Evolutionary conservation across 257 asterid species (phyloP), one percentile per base, ranked within the genome.

Genomic region (Scutellaria galericulata): DNA sequence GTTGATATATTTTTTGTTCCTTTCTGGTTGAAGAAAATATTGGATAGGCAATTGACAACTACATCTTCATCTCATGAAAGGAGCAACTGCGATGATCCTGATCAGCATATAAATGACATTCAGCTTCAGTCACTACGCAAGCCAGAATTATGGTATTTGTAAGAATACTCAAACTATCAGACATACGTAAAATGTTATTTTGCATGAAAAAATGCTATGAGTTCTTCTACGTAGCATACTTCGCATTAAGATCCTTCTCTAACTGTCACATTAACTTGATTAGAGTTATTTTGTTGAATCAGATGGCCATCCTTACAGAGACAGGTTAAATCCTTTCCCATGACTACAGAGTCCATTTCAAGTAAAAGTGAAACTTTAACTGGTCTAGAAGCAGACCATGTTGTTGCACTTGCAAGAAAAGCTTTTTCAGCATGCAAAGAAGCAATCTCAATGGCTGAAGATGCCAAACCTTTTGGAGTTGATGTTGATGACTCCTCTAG

Each of bases 121-220:
- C 85, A 78, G 70, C 54, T 62, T 52, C 89, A 82, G 82, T 74
- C 84, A 66, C 84, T 78, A 76, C 84, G 42, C 54, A 77, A 68
- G 80, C 90, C 92, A 76, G 90, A 83, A 68, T 81, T 83, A 66
- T 87, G 93, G 88, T 83, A 88, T 83, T 84, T 78, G 98, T 93
- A 93, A 90, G 97, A 90, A 80, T 78, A 63, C 55, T 85, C 75
- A 50, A 66, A 84, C 83, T 63, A 72, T 71, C 66, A 48, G 27
- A 78, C 77, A 80, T 64, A 64, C 45, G 58, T 64, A 18, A 35
- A 11, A 54, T 72, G 5, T 46, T 61, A 40, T 70, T 54, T 66
- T 48, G 18, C 57, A 4, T 39, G 37, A 24, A 58, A 41, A 27
- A 8, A 31, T 58, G 35, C 58, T 48, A 37, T 1, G 13, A 62